These are phyloP conservation scores for Cyclostephanos tholiformis DNA, from an alignment of 108 stramenopile species.

Conservation along the genomic window DNA sequence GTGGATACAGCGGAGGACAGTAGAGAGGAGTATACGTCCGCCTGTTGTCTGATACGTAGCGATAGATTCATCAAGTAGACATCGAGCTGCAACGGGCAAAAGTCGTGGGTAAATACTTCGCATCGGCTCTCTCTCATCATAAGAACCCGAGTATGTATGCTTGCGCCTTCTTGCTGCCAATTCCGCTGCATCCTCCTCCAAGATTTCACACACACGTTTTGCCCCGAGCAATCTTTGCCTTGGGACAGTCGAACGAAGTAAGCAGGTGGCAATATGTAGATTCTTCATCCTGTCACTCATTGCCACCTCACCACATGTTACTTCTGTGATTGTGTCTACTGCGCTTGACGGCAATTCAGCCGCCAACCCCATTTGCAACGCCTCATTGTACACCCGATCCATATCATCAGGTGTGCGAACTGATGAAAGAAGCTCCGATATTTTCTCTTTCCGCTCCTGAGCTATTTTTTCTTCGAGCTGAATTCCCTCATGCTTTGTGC, in stretches of 20 bases:
- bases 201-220: slow-evolving; percentile 37
- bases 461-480: slow-evolving; percentile 36
- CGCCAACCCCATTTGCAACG: slow-evolving; percentile 46
- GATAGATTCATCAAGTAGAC: slow-evolving; percentile 72
- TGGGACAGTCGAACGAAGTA: slow-evolving; percentile 69
- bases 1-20: slow-evolving; percentile 62
- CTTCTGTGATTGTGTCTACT: background rate
- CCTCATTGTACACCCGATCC: slow-evolving; percentile 65
- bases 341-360: slow-evolving; percentile 35
- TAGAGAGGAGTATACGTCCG: slow-evolving; percentile 54
- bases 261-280: slow-evolving; percentile 59
- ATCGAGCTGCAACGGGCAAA: slow-evolving; percentile 80
- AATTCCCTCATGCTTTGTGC: slow-evolving; percentile 17
- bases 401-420: slow-evolving; percentile 76
- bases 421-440: slow-evolving; percentile 64
- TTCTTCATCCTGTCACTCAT: slow-evolving; percentile 24
- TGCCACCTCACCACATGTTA: slow-evolving; percentile 5
- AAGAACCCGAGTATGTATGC: slow-evolving; percentile 14
- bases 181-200: slow-evolving; percentile 43
- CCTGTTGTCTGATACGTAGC: slow-evolving; percentile 36
- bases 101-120: slow-evolving; percentile 50
- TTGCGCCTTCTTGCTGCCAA: slow-evolving; percentile 11
- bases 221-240: slow-evolving; percentile 81
- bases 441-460: slow-evolving; percentile 58
- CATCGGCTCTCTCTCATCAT: slow-evolving; percentile 22